These are phyloP conservation scores for Bimuria novae-zelandiae DNA, from an alignment of 2,329 filamentous ascomycete genomes.

Conservation along the genomic window DNA sequence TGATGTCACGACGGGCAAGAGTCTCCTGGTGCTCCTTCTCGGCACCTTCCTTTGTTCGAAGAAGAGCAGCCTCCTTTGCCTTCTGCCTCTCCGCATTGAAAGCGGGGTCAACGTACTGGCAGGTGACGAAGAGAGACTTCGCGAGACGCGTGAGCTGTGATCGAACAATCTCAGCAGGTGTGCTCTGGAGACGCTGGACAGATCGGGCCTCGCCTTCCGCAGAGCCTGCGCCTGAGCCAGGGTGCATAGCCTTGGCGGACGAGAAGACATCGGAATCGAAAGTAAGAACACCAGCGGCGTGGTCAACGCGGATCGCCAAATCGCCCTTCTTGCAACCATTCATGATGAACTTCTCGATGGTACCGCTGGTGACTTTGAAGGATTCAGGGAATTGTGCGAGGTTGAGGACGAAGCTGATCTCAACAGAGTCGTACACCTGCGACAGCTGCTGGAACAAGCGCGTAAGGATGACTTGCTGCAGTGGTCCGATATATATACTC, in stretches of 20 bases:
- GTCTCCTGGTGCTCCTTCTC: slow-evolving; percentile 88
- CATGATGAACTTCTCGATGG: slow-evolving; percentile 99
- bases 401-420: slow-evolving; percentile 89
- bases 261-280: slow-evolving; percentile 99
- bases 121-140: slow-evolving; percentile 88
- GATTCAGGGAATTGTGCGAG: slow-evolving; percentile 95
- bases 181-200: slow-evolving; percentile 95
- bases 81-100: slow-evolving; percentile 82
- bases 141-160: slow-evolving; percentile 91
- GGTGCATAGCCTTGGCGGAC: slow-evolving; percentile 87
- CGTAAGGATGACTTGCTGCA: slow-evolving; percentile 98
- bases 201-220: slow-evolving; percentile 82
- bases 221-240: slow-evolving; percentile 81
- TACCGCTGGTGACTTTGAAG: slow-evolving; percentile 86
- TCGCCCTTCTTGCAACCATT: slow-evolving; percentile 99
- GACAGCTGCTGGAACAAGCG: slow-evolving; percentile 98
- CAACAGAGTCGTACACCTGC: slow-evolving; percentile 97
- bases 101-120: slow-evolving; percentile 90
- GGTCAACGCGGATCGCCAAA: slow-evolving; percentile 92
- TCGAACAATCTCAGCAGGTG: slow-evolving; percentile 94
- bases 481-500: slow-evolving; percentile 92
- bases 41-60: slow-evolving; percentile 83
- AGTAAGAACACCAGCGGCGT: slow-evolving; percentile 90
- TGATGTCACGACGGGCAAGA: slow-evolving; percentile 83
- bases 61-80: slow-evolving; percentile 78